Evolutionary conservation across 2,329 filamentous ascomycete species (phyloP), one percentile per base, ranked within the genome.

Genomic region (Acrocalymma vagum): DNA sequence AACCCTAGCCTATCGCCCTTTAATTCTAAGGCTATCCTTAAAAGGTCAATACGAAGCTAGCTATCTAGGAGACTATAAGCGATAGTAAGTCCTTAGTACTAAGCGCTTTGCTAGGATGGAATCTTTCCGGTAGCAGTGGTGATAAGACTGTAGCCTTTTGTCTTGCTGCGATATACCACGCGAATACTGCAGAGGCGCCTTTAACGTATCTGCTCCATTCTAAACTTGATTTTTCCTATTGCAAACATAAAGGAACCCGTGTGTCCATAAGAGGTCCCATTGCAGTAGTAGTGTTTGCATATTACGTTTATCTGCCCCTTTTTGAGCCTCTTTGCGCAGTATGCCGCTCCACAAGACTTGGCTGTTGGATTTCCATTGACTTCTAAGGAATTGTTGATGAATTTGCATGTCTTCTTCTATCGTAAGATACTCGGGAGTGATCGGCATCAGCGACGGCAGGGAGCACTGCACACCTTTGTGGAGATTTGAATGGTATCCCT

Each of bases 271-370:
- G 36, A 17, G 49, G 48, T 14, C 51, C 55, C 56, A 62, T 62
- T 23, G 46, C 53, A 14, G 55, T 59, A 18, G 54, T 59, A 62
- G 42, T 42, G 55, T 63, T 37, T 55, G 55, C 48, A 60, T 55
- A 23, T 46, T 42, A 34, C 48, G 53, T 32, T 51, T 29, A 45
- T 60, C 53, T 22, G 56, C 55, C 57, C 58, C 62, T 18, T 22
- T n/a, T 29, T 55, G 56, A 38, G 50, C 58, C 11, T 35, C 15
- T 13, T 53, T 30, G 14, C 45, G 52, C 14, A 38, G 27, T 9
- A 65, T 31, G 22, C 60, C 58, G 28, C 55, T 65, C 61, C 53
- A 65, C 45, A 63, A 42, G 18, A 63, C 57, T 42, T 62, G 60
- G 25, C 29, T 43, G 28, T 47, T 47, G 22, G 13, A 36, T 22